These are phyloP conservation scores for Fusarium incarnatum DNA, from an alignment of 2,329 filamentous ascomycete genomes.

Conservation along the genomic window DNA sequence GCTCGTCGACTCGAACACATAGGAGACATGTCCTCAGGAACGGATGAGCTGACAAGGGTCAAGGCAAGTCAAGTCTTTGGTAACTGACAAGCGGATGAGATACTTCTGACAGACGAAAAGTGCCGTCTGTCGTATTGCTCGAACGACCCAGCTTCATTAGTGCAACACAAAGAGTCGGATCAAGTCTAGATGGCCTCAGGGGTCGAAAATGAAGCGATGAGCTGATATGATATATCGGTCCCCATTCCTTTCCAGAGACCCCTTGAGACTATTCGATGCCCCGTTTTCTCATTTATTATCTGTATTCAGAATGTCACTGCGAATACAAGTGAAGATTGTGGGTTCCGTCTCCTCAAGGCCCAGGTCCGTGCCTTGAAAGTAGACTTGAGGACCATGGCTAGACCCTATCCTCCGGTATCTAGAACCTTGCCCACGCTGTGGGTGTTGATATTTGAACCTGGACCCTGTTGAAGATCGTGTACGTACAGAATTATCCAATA, in stretches of 20 bases:
- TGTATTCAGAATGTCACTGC: neutral
- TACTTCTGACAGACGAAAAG: neutral
- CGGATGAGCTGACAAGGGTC: neutral
- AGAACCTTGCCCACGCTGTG: neutral
- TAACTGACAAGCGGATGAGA: neutral
- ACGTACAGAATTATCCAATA: neutral
- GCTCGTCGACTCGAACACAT: neutral
- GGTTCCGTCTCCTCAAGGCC: neutral
- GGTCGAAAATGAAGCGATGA: neutral
- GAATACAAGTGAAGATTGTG: slow-evolving; percentile 1
- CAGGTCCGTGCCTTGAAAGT: slow-evolving; percentile 3
- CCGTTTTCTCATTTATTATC: neutral
- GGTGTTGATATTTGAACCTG: neutral
- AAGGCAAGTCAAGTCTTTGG: neutral
- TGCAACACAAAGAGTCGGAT: neutral
- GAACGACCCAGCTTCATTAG: neutral
- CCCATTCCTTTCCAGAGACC: neutral
- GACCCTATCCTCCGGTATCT: neutral
- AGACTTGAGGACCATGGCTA: neutral
- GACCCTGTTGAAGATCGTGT: slow-evolving; percentile 8
- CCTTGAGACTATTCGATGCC: neutral
- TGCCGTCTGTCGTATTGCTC: neutral
- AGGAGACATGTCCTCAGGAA: neutral
- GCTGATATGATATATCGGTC: neutral
- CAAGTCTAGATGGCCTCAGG: neutral